Evolutionary conservation across 2,329 filamentous ascomycete genomes (phyloP).

Genomic region (Ceratocystis ficicola): DNA sequence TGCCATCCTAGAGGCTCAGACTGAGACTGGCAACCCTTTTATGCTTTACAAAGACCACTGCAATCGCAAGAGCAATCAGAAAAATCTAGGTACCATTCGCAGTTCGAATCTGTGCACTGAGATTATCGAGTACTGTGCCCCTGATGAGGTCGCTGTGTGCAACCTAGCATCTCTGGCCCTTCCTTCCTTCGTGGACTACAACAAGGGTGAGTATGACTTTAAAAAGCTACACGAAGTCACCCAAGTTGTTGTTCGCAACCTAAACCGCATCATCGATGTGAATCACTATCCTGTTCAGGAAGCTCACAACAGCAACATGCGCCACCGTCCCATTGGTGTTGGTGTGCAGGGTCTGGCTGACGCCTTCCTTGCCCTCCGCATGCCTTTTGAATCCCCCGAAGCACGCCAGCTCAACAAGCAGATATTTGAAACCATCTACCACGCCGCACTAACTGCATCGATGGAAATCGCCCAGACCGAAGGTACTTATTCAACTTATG

Average conservation of each 20-base stretch:
- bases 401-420: constrained; percentile 90
- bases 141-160: constrained; percentile 97
- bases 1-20: constrained; percentile 93
- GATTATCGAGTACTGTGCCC: constrained; percentile 93
- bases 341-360: constrained; percentile 97
- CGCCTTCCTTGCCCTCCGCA: constrained; percentile 88
- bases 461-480: constrained; percentile 71
- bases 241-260: constrained; percentile 80
- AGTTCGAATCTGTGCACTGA: constrained; percentile 99
- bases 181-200: constrained; percentile 80
- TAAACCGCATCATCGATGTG: constrained; percentile 92
- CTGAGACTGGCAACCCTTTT: constrained; percentile 96
- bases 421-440: constrained; percentile 99
- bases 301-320: constrained; percentile 91
- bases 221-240: constrained; percentile 90
- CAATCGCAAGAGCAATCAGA: constrained; percentile 99
- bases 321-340: constrained; percentile 87
- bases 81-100: constrained; percentile 96
- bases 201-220: constrained; percentile 80
- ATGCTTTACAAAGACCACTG: constrained; percentile 99
- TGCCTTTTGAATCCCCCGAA: constrained; percentile 94
- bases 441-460: constrained; percentile 82
- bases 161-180: constrained; percentile 92
- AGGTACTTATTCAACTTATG: constrained; percentile 79
- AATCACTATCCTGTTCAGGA: constrained; percentile 98